A percentile compares a stretch with the other conserved stretches of the same genome.
Conservation (phyloP, 2,329 filamentous ascomycete genomes). For the Pseudogymnoascus sp. region DNA sequence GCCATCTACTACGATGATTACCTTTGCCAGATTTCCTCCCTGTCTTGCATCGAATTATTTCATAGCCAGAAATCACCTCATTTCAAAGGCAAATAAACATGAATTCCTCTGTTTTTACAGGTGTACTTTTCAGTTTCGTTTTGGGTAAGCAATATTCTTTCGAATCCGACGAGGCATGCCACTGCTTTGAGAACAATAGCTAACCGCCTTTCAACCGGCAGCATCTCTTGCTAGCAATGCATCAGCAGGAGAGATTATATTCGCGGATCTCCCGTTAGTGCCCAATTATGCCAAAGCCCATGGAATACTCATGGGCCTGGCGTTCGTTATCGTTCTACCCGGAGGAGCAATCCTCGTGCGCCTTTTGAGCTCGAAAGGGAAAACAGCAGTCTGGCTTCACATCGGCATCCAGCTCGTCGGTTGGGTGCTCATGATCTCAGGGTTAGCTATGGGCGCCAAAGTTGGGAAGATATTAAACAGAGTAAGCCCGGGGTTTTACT, state of each 20-base stretch:
- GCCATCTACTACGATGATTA: not conserved
- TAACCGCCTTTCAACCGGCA: not conserved
- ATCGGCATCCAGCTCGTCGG: conserved; percentile 45
- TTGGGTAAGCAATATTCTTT: not conserved
- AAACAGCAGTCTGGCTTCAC: conserved; percentile 36
- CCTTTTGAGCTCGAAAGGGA: conserved; percentile 39
- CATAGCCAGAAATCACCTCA: not conserved
- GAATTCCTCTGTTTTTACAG: not conserved
- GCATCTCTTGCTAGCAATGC: not conserved
- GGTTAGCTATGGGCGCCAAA: conserved; percentile 49
- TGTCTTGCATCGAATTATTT: not conserved
- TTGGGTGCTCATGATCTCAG: conserved; percentile 50
- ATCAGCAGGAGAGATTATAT: not conserved
- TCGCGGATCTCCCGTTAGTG: not conserved
- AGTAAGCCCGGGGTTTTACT: conserved; percentile 32
- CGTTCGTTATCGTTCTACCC: conserved; percentile 51
- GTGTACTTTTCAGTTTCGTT: not conserved
- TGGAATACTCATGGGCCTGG: conserved; percentile 52
- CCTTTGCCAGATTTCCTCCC: not conserved
- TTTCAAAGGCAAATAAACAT: not conserved
- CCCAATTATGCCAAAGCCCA: conserved; percentile 32
- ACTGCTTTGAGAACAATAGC: not conserved
- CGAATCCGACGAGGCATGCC: not conserved
- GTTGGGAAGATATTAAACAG: conserved; percentile 33
- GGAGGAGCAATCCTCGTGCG: conserved; percentile 54